These are phyloP conservation scores for Fraxinus velutina DNA, from an alignment of 305 asterid species.

Conservation along the genomic window DNA sequence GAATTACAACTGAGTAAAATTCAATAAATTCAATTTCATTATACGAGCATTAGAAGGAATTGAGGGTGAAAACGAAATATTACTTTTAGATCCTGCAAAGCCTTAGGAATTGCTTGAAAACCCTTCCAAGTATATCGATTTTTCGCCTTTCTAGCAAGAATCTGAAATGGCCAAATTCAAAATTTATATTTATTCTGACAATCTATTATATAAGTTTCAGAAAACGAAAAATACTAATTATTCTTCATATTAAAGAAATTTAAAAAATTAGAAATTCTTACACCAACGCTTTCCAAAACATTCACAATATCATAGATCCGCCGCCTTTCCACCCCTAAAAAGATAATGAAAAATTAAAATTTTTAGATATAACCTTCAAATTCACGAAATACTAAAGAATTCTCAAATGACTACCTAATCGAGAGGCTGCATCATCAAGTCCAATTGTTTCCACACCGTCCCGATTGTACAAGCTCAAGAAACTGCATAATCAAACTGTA, in stretches of 20 bases:
- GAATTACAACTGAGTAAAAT: not conserved
- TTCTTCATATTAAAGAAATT: not conserved
- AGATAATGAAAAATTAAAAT: not conserved
- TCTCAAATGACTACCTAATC: slow-evolving; percentile 45
- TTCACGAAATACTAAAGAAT: not conserved
- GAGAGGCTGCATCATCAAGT: slow-evolving; percentile 83
- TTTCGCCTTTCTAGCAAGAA: slow-evolving; percentile 77
- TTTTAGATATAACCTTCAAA: not conserved
- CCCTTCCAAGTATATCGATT: slow-evolving; percentile 94
- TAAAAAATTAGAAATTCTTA: slow-evolving; percentile 38
- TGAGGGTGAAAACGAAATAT: not conserved
- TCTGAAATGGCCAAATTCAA: slow-evolving; percentile 38
- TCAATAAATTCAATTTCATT: not conserved
- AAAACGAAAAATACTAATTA: not conserved
- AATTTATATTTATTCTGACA: not conserved
- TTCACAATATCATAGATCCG: slow-evolving; percentile 96
- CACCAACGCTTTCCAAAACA: slow-evolving; percentile 92
- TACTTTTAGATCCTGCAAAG: slow-evolving; percentile 71
- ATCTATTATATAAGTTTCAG: not conserved
- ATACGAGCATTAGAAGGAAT: not conserved
- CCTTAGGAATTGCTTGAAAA: slow-evolving; percentile 65
- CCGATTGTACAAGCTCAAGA: slow-evolving; percentile 66
- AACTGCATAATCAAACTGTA: slow-evolving; percentile 39
- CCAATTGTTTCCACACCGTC: slow-evolving; percentile 77
- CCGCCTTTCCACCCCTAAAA: slow-evolving; percentile 85